Percentiles rank a stretch among this genome's conserved stretches.
Conservation (phyloP, 225 moss, liverwort and hornwort genomes). For the Pleurozium schreberi region DNA sequence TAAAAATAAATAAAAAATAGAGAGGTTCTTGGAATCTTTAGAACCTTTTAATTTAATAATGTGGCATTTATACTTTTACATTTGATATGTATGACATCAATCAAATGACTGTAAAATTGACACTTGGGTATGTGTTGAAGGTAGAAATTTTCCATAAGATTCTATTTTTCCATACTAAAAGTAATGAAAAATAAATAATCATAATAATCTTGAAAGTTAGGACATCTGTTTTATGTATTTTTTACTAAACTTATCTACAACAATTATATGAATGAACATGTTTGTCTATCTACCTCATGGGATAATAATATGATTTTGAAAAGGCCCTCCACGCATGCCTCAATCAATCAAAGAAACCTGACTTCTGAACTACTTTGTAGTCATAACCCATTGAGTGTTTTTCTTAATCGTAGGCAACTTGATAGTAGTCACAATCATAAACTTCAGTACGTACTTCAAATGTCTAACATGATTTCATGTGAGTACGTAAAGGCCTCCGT, state of each 20-base stretch:
- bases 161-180: background rate
- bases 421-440: background rate
- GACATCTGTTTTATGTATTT: background rate
- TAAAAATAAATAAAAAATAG: too few relatives aligned
- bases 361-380: background rate
- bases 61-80: rapidly evolving
- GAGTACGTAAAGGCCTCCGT: too few relatives aligned
- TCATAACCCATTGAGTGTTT: too few relatives aligned
- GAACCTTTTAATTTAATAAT: background rate
- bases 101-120: too few relatives aligned
- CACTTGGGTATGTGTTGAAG: rapidly evolving
- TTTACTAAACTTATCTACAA: background rate
- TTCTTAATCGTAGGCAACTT: background rate
- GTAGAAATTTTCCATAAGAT: rapidly evolving
- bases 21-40: background rate
- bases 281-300: too few relatives aligned
- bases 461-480: rapidly evolving
- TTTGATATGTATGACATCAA: background rate
- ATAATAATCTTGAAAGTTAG: background rate
- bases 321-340: rapidly evolving
- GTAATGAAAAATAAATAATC: rapidly evolving
- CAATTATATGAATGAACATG: too few relatives aligned
- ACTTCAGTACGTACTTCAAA: background rate
- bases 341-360: background rate
- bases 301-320: too few relatives aligned